phyloP scores from a whole-genome alignment of 2,329 filamentous ascomycete species.

The Arthrobotrys conoides region DNA sequence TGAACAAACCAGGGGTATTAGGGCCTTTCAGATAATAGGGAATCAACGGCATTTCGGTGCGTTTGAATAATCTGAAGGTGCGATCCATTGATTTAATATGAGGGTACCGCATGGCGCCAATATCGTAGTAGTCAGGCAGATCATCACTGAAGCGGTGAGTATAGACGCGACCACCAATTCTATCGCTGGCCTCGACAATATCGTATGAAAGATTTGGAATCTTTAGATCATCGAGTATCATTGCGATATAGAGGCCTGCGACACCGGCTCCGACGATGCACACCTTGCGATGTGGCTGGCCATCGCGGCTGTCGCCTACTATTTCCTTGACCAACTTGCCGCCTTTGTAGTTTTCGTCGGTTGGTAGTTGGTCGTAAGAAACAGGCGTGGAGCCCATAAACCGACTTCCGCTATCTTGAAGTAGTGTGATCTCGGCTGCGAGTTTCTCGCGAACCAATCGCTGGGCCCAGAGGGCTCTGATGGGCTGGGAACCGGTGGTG shows the following conservation, averaged over 20 bases:
- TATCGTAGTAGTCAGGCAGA: slow-evolving; percentile 67
- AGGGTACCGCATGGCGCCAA: slow-evolving; percentile 68
- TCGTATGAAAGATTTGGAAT: slow-evolving; percentile 66
- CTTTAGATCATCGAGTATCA: slow-evolving; percentile 65
- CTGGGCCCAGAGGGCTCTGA: slow-evolving; percentile 9
- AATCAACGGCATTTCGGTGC: no score
- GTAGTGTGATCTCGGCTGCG: slow-evolving; percentile 1
- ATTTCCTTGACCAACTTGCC: background rate
- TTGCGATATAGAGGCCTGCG: slow-evolving; percentile 66
- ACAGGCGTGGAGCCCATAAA: background rate
- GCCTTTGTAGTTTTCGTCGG: background rate
- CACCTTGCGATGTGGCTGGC: slow-evolving; percentile 16
- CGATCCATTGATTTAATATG: slow-evolving; percentile 65
- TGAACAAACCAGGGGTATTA: slow-evolving; percentile 58
- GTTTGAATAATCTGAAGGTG: background rate
- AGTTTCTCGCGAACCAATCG: slow-evolving; percentile 16
- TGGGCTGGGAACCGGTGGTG: background rate
- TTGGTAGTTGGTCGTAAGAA: background rate
- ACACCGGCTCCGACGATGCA: slow-evolving; percentile 66
- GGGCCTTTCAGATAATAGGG: no score
- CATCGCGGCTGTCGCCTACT: no score
- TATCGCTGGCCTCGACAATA: slow-evolving; percentile 65
- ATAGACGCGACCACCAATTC: slow-evolving; percentile 28
- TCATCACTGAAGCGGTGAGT: slow-evolving; percentile 10
- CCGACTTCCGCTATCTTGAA: background rate